A percentile compares a stretch with the other conserved stretches of the same genome.
Evolutionary conservation across 78 protist genomes (phyloP).

Genomic region (Polysphondylium violaceum): DNA sequence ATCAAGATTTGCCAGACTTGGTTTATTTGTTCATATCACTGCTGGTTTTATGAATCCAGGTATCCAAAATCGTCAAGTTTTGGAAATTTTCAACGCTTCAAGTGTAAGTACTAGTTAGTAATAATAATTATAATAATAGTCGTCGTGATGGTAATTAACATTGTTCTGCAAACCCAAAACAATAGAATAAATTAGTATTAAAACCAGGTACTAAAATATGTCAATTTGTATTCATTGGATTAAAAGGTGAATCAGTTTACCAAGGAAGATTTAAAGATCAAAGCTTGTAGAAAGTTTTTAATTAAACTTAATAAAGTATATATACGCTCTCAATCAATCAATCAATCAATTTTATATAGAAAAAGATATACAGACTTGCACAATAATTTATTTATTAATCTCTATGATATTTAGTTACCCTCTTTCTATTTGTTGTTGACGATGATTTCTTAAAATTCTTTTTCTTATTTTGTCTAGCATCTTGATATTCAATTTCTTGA

Average conservation of each 20-base stretch:
- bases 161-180: background rate
- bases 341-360: no score
- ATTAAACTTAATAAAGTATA: no score
- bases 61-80: conserved; percentile 86
- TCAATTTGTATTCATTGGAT: conserved; percentile 87
- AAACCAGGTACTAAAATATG: conserved; percentile 88
- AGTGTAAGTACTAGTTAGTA: conserved; percentile 29
- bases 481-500: background rate
- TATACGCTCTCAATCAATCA: no score
- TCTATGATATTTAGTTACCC: no score
- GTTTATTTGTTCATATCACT: conserved; percentile 88
- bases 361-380: no score
- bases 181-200: conserved; percentile 71
- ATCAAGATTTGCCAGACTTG: conserved; percentile 90
- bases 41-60: conserved; percentile 93
- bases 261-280: conserved; percentile 78
- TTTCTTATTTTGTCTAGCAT: background rate
- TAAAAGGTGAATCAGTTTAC: conserved; percentile 85
- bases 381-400: no score
- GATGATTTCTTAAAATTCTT: background rate
- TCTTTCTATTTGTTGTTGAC: no score
- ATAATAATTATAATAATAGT: no score
- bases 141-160: background rate
- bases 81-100: conserved; percentile 91
- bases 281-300: background rate